Conservation (phyloP, 306 rosid genomes). For the Lotus japonicus region DNA sequence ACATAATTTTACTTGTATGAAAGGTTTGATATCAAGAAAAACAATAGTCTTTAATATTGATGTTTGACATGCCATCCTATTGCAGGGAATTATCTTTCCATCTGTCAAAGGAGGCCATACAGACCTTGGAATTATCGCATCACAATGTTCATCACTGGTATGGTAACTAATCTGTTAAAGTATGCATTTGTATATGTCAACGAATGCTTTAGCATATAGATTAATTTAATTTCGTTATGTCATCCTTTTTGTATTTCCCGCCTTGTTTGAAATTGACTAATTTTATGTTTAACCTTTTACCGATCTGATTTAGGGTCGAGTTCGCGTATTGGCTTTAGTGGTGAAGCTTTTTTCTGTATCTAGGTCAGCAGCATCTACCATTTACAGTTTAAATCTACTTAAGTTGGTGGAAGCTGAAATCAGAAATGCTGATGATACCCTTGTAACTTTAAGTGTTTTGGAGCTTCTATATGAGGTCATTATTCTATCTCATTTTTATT, state of each 20-base stretch:
- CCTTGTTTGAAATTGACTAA: constrained; percentile 9
- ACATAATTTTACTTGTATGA: constrained; percentile 10
- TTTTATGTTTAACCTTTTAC: constrained; percentile 12
- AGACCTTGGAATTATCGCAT: constrained; percentile 54
- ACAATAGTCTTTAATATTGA: not conserved
- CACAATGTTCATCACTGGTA: constrained; percentile 81
- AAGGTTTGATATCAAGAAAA: constrained; percentile 3
- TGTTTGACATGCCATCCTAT: constrained; percentile 6
- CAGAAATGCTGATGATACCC: constrained; percentile 61
- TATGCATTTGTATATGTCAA: not conserved
- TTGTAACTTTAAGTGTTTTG: constrained; percentile 69
- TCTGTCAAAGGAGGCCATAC: constrained; percentile 48
- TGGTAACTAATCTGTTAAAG: constrained; percentile 9
- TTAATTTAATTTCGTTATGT: not conserved
- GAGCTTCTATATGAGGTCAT: constrained; percentile 92
- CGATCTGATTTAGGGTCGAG: constrained; percentile 59
- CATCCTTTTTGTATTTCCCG: not conserved
- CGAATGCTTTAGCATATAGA: constrained; percentile 8
- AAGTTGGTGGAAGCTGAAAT: constrained; percentile 68
- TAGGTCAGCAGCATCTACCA: constrained; percentile 51
- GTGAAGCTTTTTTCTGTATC: constrained; percentile 88
- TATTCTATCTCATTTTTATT: not conserved
- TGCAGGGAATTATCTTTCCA: constrained; percentile 74
- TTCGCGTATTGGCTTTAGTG: constrained; percentile 76
- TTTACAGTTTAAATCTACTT: constrained; percentile 62